Percentiles rank a stretch among this genome's conserved stretches.
Conservation (phyloP, 176 grass and related monocot species). For the Musa acuminata region DNA sequence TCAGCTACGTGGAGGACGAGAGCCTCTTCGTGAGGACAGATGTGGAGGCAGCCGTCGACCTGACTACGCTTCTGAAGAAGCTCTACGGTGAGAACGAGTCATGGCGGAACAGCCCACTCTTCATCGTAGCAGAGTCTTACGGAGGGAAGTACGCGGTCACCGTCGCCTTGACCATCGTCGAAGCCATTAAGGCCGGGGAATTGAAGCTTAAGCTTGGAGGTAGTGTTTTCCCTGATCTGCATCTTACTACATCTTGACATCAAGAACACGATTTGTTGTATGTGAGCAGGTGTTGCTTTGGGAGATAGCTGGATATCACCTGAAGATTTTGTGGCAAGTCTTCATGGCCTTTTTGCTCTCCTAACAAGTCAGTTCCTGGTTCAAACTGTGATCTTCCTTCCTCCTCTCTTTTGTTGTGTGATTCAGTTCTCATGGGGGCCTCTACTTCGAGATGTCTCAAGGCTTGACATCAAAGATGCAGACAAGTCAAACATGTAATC, state of each 20-base stretch:
- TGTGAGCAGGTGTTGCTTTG: conserved; percentile 42
- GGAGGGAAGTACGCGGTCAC: conserved; percentile 70
- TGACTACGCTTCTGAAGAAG: conserved; percentile 37
- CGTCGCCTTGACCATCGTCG: conserved; percentile 36
- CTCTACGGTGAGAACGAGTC: conserved; percentile 30
- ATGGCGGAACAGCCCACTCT: conserved; percentile 52
- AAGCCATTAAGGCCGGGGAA: conserved; percentile 37
- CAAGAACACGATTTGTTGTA: neutral
- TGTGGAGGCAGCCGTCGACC: conserved; percentile 38
- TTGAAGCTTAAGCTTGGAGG: conserved; percentile 67
- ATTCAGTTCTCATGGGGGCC: conserved; percentile 52
- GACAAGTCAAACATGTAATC: conserved; percentile 42
- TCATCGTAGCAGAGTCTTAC: conserved; percentile 66
- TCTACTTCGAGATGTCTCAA: conserved; percentile 49
- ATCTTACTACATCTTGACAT: neutral
- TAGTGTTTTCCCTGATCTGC: neutral
- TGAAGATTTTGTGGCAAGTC: conserved; percentile 58
- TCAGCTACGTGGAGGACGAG: conserved; percentile 71
- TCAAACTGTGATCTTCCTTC: neutral
- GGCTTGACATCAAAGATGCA: conserved; percentile 47
- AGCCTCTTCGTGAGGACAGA: conserved; percentile 54
- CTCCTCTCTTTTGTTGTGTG: neutral
- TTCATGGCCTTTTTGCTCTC: neutral
- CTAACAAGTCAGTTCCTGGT: neutral
- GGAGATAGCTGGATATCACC: conserved; percentile 83